These are phyloP conservation scores for Fallopia convolvulus DNA, from an alignment of 148 eudicot genomes.

Conservation along the genomic window DNA sequence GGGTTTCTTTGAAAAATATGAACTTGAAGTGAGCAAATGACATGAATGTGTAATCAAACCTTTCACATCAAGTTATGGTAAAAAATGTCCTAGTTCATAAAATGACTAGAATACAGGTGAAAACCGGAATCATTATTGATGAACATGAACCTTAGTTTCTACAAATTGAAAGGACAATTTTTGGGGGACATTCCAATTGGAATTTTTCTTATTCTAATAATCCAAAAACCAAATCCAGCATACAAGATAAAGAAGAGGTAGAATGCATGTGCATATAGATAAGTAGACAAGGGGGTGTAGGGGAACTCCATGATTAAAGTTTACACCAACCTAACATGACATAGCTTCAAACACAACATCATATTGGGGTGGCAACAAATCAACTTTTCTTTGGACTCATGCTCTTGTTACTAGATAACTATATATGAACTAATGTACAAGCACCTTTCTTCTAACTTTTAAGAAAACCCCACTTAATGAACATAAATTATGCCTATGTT, in stretches of 20 bases:
- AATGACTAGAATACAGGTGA: background rate
- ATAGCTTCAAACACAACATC: conserved; percentile 6
- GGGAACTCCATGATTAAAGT: background rate
- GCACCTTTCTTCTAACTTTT: background rate
- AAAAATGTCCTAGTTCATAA: no score
- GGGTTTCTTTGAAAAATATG: background rate
- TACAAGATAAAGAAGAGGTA: background rate
- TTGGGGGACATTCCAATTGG: background rate
- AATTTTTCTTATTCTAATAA: background rate
- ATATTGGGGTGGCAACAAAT: background rate
- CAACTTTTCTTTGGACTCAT: background rate
- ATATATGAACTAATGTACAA: background rate
- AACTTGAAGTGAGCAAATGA: background rate
- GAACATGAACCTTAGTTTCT: background rate
- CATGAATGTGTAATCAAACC: no score
- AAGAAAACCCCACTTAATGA: background rate
- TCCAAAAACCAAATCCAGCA: background rate
- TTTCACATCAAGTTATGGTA: no score
- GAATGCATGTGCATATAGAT: background rate
- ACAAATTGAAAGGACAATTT: background rate
- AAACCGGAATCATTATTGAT: no score
- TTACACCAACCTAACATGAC: background rate
- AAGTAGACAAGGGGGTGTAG: background rate
- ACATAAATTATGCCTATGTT: no score
- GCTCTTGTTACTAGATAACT: background rate